phyloP scores from a whole-genome alignment of 495 filamentous ascomycete species.

The Daldinia caldariorum region DNA sequence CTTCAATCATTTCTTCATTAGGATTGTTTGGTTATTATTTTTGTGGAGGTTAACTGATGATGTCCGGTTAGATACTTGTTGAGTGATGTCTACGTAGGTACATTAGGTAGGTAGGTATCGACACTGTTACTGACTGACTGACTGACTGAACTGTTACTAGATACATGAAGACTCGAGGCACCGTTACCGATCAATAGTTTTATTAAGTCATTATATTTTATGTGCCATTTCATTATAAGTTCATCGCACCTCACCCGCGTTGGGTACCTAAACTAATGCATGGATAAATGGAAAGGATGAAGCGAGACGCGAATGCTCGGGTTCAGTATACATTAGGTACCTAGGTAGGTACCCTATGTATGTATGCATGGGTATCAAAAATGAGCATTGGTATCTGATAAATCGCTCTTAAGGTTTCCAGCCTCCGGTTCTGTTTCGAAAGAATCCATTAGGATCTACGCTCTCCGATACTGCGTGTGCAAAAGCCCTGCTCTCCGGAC shows the following conservation, averaged over 20 bases:
- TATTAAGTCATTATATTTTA: not conserved
- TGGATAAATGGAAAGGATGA: too few relatives aligned
- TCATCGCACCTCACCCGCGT: not conserved
- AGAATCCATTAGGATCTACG: slow-evolving; percentile 65
- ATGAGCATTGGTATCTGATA: not conserved
- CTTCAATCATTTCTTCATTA: not conserved
- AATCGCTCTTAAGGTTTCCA: slow-evolving; percentile 50
- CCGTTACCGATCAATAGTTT: not conserved
- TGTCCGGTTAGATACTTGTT: too few relatives aligned
- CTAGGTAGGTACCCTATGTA: too few relatives aligned
- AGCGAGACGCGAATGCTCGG: too few relatives aligned
- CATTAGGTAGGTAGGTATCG: too few relatives aligned
- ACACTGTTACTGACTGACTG: too few relatives aligned
- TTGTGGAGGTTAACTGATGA: too few relatives aligned
- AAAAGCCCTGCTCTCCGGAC: slow-evolving; percentile 53
- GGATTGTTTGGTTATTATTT: not conserved
- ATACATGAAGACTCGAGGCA: not conserved
- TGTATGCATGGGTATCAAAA: not conserved
- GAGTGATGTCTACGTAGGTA: too few relatives aligned
- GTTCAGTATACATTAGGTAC: too few relatives aligned
- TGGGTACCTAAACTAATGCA: too few relatives aligned
- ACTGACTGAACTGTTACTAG: too few relatives aligned
- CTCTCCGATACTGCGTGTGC: slow-evolving; percentile 51
- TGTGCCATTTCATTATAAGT: not conserved
- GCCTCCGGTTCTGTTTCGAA: slow-evolving; percentile 63